Conservation (phyloP, 1,284 basidiomycete genomes). For the Rhizopogon parksii region DNA sequence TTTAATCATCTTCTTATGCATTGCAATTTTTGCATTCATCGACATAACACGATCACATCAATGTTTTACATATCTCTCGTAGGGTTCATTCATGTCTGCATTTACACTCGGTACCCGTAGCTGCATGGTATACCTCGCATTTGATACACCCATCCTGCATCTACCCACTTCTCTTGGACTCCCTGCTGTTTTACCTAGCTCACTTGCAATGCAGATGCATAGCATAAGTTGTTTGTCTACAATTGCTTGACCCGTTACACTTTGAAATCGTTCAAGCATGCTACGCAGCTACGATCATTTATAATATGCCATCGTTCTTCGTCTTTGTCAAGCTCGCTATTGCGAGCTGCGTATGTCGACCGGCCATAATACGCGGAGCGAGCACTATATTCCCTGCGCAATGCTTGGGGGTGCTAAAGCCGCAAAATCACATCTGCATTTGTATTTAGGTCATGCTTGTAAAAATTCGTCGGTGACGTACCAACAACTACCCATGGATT, state of each 20-base stretch:
- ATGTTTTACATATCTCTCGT: slow-evolving; percentile 14
- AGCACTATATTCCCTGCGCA: not conserved
- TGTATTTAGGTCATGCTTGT: not conserved
- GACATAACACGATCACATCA: slow-evolving; percentile 22
- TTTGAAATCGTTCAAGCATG: not conserved
- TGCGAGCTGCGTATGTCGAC: not conserved
- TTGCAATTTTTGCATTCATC: slow-evolving; percentile 12
- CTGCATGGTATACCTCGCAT: slow-evolving; percentile 22
- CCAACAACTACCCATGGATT: not conserved
- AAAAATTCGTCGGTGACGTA: not conserved
- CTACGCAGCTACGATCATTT: not conserved
- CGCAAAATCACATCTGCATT: slow-evolving; percentile 1
- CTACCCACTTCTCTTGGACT: slow-evolving; percentile 14
- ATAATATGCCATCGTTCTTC: not conserved
- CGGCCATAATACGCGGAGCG: not conserved
- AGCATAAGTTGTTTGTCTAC: not conserved
- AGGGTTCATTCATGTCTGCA: slow-evolving; percentile 18
- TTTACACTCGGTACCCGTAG: slow-evolving; percentile 10
- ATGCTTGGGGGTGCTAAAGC: not conserved
- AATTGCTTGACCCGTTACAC: not conserved
- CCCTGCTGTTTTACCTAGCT: slow-evolving; percentile 6
- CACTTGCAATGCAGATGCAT: slow-evolving; percentile 2
- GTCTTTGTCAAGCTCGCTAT: not conserved
- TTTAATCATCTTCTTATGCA: slow-evolving; percentile 13
- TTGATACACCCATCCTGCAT: slow-evolving; percentile 13